Conservation (phyloP, 257 asterid genomes). For the Datura wrightii region DNA sequence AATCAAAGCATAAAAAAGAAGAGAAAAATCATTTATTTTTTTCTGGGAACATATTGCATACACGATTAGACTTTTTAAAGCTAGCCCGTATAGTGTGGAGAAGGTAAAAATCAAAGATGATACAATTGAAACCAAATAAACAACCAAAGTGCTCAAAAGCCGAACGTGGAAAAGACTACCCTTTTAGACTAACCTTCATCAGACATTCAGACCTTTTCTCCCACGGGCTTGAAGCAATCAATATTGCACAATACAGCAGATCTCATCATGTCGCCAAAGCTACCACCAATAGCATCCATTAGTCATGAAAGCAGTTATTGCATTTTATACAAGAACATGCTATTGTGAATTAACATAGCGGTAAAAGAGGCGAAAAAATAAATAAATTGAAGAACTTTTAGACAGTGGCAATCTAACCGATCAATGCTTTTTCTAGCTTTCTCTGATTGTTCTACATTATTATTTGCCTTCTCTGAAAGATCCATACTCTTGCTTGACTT, state of each 20-base stretch:
- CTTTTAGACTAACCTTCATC: conserved; percentile 45
- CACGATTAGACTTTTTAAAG: background rate
- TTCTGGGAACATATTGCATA: background rate
- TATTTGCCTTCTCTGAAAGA: conserved; percentile 56
- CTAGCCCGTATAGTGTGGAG: conserved; percentile 6
- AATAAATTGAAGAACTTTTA: conserved; percentile 36
- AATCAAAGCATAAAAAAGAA: background rate
- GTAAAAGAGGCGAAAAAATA: conserved; percentile 12
- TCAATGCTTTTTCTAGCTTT: conserved; percentile 94
- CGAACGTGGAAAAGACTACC: background rate
- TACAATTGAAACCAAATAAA: conserved; percentile 18
- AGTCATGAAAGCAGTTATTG: conserved; percentile 42
- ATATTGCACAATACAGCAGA: conserved; percentile 96
- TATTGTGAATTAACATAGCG: background rate
- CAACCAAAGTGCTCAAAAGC: conserved; percentile 24
- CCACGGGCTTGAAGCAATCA: conserved; percentile 90
- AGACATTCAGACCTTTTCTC: conserved; percentile 67
- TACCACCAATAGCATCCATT: conserved; percentile 58
- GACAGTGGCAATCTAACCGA: conserved; percentile 72
- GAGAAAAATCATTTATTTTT: background rate
- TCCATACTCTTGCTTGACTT: conserved; percentile 64
- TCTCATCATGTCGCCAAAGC: conserved; percentile 93
- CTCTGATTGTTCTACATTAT: conserved; percentile 73
- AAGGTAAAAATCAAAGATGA: conserved; percentile 17
- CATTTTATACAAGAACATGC: conserved; percentile 30